phyloP scores from a whole-genome alignment of 2,329 filamentous ascomycete genomes.

The Furcasterigmium furcatum region DNA sequence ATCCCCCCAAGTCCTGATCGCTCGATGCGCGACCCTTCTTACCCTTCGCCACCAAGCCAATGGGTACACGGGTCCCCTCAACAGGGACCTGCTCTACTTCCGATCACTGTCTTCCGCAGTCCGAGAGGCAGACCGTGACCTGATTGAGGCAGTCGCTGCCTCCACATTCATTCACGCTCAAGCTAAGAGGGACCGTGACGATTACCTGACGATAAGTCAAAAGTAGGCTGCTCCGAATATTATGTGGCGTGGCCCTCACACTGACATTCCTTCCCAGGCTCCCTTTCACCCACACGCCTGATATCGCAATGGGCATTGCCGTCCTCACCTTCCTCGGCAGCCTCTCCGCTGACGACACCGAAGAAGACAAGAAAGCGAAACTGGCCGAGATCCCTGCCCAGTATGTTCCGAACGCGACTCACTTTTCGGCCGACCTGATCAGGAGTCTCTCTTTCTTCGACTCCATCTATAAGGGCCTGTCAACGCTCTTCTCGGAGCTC shows the following conservation, averaged over 20 bases:
- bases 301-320: constrained; percentile 74
- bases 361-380: constrained; percentile 39
- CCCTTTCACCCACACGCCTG: constrained; percentile 66
- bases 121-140: constrained; percentile 73
- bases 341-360: constrained; percentile 55
- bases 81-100: constrained; percentile 83
- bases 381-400: constrained; percentile 47
- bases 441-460: constrained; percentile 56
- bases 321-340: constrained; percentile 79
- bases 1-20: constrained; percentile 78
- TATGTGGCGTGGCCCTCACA: constrained; percentile 8
- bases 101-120: constrained; percentile 79
- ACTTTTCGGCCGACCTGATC: constrained; percentile 58
- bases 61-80: constrained; percentile 92
- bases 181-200: constrained; percentile 65
- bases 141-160: constrained; percentile 78
- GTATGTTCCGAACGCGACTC: constrained; percentile 56
- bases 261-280: constrained; percentile 39
- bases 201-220: constrained; percentile 66
- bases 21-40: constrained; percentile 79
- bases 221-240: constrained; percentile 49
- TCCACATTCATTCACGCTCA: constrained; percentile 81
- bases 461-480: constrained; percentile 54
- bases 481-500: constrained; percentile 49
- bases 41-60: constrained; percentile 79